These are phyloP conservation scores for Xylaria hypoxylon DNA, from an alignment of 2,329 filamentous ascomycete species.

Conservation along the genomic window DNA sequence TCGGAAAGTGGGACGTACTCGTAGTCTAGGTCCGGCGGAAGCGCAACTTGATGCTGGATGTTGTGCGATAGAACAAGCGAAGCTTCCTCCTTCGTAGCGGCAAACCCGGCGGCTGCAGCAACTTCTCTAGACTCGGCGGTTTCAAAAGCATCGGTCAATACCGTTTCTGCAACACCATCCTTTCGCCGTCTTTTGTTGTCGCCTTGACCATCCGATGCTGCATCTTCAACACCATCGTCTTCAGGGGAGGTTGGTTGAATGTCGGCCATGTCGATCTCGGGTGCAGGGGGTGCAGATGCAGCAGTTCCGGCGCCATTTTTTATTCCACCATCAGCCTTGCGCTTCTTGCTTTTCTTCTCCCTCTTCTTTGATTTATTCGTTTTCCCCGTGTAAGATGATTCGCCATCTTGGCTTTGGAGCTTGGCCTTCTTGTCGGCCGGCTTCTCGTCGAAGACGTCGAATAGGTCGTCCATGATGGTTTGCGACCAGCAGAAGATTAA, in stretches of 20 bases:
- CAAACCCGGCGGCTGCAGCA: slow-evolving; percentile 78
- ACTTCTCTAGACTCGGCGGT: slow-evolving; percentile 94
- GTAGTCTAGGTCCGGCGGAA: slow-evolving; percentile 93
- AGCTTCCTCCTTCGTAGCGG: slow-evolving; percentile 66
- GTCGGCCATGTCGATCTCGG: slow-evolving; percentile 49
- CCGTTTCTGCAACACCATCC: slow-evolving; percentile 76
- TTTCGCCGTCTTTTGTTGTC: slow-evolving; percentile 73
- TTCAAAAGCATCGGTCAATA: slow-evolving; percentile 93
- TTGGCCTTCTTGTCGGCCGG: slow-evolving; percentile 62
- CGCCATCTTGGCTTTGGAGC: slow-evolving; percentile 43
- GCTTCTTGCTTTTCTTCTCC: slow-evolving; percentile 77
- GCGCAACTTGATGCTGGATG: slow-evolving; percentile 96
- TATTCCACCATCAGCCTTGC: slow-evolving; percentile 83
- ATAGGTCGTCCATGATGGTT: slow-evolving; percentile 74
- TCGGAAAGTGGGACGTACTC: slow-evolving; percentile 94
- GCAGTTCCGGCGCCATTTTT: slow-evolving; percentile 60
- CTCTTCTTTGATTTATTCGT: slow-evolving; percentile 59
- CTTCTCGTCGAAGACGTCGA: slow-evolving; percentile 82
- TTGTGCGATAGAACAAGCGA: slow-evolving; percentile 92
- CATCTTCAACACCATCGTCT: slow-evolving; percentile 52
- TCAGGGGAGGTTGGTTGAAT: slow-evolving; percentile 54
- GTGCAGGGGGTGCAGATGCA: slow-evolving; percentile 52
- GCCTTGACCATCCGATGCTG: slow-evolving; percentile 59
- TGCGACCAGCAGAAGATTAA: slow-evolving; percentile 2
- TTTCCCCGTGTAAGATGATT: slow-evolving; percentile 50